Evolutionary conservation across 2,329 filamentous ascomycete species (phyloP).

Genomic region (Trichoderma gracile): DNA sequence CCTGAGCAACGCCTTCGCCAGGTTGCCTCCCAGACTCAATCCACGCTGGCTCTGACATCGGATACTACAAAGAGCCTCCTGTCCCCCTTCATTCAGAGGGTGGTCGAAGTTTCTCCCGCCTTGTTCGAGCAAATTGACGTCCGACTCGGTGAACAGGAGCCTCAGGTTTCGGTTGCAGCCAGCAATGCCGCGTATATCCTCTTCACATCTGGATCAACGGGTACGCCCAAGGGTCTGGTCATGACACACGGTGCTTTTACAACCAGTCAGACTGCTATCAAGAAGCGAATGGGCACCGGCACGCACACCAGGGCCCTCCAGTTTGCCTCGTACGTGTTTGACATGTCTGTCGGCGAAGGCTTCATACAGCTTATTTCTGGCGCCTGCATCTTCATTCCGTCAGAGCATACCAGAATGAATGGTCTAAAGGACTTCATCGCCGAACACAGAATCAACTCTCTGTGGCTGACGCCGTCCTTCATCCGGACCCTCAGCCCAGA

Average conservation of each 20-base stretch:
- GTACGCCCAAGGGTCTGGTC: constrained; percentile 46
- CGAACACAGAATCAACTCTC: constrained; percentile 1
- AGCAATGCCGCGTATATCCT: constrained; percentile 39
- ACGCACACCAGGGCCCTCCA: constrained; percentile 16
- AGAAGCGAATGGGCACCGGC: neutral
- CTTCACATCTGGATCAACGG: constrained; percentile 55
- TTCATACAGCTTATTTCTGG: constrained; percentile 17
- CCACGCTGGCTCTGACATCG: constrained; percentile 8
- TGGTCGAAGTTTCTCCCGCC: neutral
- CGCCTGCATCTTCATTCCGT: constrained; percentile 31
- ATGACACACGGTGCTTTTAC: constrained; percentile 25
- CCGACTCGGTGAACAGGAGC: neutral
- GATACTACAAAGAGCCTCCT: neutral
- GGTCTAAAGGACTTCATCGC: constrained; percentile 21
- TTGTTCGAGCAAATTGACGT: neutral
- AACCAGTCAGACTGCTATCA: constrained; percentile 8
- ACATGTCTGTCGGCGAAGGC: constrained; percentile 25
- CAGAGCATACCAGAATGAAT: constrained; percentile 23
- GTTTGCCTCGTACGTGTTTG: constrained; percentile 28
- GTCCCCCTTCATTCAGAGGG: neutral
- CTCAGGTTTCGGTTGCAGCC: neutral
- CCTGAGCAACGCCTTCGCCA: constrained; percentile 9
- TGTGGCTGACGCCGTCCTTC: constrained; percentile 20
- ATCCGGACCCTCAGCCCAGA: neutral
- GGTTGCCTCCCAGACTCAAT: neutral